phyloP scores from a whole-genome alignment of 164 flowering plant genomes.

The Nelumbo lutea region DNA sequence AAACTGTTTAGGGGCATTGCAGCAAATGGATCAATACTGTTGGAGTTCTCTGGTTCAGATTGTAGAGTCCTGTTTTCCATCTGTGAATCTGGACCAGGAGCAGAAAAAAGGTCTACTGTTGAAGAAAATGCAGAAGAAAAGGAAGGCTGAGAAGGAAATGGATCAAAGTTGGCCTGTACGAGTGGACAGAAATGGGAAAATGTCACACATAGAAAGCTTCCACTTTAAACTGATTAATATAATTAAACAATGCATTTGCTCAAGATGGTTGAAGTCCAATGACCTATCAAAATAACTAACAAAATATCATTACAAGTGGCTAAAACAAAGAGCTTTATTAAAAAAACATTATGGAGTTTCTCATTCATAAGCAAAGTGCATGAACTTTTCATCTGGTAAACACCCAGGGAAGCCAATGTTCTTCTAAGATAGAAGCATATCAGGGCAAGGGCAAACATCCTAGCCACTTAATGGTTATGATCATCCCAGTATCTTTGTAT shows the following conservation, averaged over 20 bases:
- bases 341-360: background rate
- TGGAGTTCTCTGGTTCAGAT: conserved; percentile 27
- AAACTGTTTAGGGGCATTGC: conserved; percentile 70
- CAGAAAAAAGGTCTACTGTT: conserved; percentile 59
- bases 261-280: background rate
- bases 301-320: background rate
- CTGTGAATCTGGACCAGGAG: conserved; percentile 42
- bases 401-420: background rate
- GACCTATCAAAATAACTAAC: background rate
- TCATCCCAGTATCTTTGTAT: too few species aligned
- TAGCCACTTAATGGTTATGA: background rate
- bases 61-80: conserved; percentile 36
- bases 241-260: background rate
- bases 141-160: conserved; percentile 65
- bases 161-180: conserved; percentile 55
- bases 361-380: background rate
- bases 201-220: background rate
- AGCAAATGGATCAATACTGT: conserved; percentile 75
- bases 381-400: background rate
- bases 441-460: background rate
- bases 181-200: conserved; percentile 1
- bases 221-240: background rate
- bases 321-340: background rate
- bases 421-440: background rate
- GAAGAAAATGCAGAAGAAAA: conserved; percentile 52